A percentile compares a stretch with the other conserved stretches of the same genome.
Conservation (phyloP, 495 filamentous ascomycete species). For the Aspergillus affinis region DNA sequence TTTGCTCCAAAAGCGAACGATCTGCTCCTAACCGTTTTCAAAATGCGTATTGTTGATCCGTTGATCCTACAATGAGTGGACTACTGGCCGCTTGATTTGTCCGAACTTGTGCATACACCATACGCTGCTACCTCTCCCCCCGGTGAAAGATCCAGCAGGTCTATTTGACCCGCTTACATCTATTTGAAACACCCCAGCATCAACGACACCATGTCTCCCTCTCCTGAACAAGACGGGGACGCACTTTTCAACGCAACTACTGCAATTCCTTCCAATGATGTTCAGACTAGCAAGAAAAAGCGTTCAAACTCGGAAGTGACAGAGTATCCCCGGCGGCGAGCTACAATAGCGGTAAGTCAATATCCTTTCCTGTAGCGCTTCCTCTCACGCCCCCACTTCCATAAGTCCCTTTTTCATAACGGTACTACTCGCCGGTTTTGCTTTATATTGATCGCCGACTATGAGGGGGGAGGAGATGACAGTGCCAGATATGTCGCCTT, state of each 20-base stretch:
- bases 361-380: conserved; percentile 3
- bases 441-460: conserved; percentile 7
- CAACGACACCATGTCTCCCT: conserved; percentile 19
- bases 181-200: neutral
- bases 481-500: conserved; percentile 84
- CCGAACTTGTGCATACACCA: neutral
- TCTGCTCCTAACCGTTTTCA: neutral
- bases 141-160: too few species aligned
- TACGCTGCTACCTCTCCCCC: neutral
- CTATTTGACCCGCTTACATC: neutral
- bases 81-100: neutral
- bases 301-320: conserved; percentile 64
- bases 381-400: neutral
- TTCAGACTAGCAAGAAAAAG: conserved; percentile 44
- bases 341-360: conserved; percentile 67
- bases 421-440: neutral
- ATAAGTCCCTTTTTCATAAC: neutral
- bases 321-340: conserved; percentile 67
- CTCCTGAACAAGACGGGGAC: conserved; percentile 20
- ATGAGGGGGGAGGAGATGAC: neutral
- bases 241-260: conserved; percentile 11
- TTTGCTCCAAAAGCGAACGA: too few species aligned
- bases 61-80: neutral
- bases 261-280: conserved; percentile 6
- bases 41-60: too few species aligned